Conservation (phyloP, 306 rosid genomes). For the Urtica urens region DNA sequence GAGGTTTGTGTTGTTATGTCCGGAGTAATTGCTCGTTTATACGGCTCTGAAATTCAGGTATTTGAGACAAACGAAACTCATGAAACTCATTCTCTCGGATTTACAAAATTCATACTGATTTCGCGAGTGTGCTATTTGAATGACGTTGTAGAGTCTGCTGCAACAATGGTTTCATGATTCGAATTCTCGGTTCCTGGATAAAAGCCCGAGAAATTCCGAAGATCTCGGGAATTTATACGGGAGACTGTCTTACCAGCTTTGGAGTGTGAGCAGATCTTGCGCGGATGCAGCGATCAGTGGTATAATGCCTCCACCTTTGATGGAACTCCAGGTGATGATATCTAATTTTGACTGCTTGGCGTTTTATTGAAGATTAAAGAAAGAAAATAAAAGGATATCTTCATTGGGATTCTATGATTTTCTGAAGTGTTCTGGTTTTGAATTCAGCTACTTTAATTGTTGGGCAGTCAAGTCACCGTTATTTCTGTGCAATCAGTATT, state of each 20-base stretch:
- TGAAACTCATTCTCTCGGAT: background rate
- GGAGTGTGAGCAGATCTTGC: slow-evolving; percentile 91
- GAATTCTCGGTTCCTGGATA: slow-evolving; percentile 46
- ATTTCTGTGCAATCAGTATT: slow-evolving; percentile 85
- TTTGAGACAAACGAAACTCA: background rate
- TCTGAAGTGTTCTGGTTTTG: slow-evolving; percentile 94
- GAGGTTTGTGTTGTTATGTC: slow-evolving; percentile 80
- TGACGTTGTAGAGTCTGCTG: slow-evolving; percentile 56
- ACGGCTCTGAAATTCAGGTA: slow-evolving; percentile 84
- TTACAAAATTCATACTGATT: slow-evolving; percentile 9
- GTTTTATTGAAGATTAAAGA: slow-evolving; percentile 3
- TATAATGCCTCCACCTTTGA: slow-evolving; percentile 94
- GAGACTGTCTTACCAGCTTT: slow-evolving; percentile 59
- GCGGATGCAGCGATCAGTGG: slow-evolving; percentile 90
- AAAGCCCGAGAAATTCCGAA: slow-evolving; percentile 37
- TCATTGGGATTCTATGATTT: slow-evolving; percentile 41
- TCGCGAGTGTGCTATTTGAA: slow-evolving; percentile 15
- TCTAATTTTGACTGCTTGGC: background rate
- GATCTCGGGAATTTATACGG: slow-evolving; percentile 41
- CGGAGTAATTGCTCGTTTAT: slow-evolving; percentile 75
- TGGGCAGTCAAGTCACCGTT: slow-evolving; percentile 95
- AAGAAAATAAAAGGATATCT: slow-evolving; percentile 8
- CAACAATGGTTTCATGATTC: slow-evolving; percentile 69
- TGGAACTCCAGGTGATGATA: slow-evolving; percentile 98
- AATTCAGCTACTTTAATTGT: slow-evolving; percentile 99